Evolutionary conservation across 192 early-diverging fungal genomes (phyloP).

Genomic region (Powellomyces hirtus): DNA sequence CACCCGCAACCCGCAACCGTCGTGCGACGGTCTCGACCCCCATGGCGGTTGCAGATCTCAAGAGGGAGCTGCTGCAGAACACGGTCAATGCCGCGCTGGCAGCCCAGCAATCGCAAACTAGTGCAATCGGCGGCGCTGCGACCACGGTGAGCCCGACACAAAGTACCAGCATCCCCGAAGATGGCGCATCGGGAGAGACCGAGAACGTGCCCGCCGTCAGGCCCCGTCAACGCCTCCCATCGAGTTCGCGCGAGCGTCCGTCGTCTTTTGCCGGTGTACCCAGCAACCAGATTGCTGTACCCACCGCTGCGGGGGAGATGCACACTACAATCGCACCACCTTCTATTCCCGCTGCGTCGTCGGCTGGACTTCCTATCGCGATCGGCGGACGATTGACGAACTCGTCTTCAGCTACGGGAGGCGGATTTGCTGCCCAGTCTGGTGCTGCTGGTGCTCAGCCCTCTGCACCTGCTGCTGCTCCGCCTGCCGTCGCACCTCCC

Average conservation of each 20-base stretch:
- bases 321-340: slow-evolving; percentile 20
- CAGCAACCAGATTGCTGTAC: slow-evolving; percentile 17
- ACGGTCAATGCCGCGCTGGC: slow-evolving; percentile 7
- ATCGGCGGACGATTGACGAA: too few relatives aligned
- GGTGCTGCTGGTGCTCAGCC: neutral
- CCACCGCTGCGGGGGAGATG: slow-evolving; percentile 23
- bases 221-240: slow-evolving; percentile 17
- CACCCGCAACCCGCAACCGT: slow-evolving; percentile 1
- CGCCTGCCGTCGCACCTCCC: slow-evolving; percentile 1
- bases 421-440: too few relatives aligned
- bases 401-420: too few relatives aligned
- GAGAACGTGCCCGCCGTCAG: slow-evolving; percentile 16
- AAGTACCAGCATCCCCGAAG: neutral
- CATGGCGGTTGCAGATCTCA: slow-evolving; percentile 32
- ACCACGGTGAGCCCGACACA: slow-evolving; percentile 1
- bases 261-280: slow-evolving; percentile 45
- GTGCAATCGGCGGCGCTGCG: neutral
- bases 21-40: slow-evolving; percentile 37
- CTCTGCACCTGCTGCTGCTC: slow-evolving; percentile 4
- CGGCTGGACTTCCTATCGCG: too few relatives aligned
- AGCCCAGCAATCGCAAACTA: neutral
- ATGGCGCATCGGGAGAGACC: neutral
- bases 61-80: slow-evolving; percentile 30
- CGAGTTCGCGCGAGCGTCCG: slow-evolving; percentile 29
- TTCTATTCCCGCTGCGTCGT: neutral